A percentile compares a stretch with the other conserved stretches of the same genome.
phyloP scores from a whole-genome alignment of 2,329 filamentous ascomycete species.

The Cladosporium colombiae region DNA sequence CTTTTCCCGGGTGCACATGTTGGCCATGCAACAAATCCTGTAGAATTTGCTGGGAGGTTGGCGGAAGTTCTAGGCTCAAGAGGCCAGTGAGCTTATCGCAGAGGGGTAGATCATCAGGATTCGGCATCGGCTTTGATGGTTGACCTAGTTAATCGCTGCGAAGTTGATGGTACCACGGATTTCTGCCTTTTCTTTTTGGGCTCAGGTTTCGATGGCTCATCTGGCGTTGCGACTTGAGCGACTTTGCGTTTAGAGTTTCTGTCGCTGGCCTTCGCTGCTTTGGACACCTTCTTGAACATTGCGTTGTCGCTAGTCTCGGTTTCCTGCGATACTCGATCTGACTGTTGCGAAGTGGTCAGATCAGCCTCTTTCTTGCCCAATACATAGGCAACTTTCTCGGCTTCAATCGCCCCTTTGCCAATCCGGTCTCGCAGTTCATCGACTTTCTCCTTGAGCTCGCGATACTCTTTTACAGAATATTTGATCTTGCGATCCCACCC shows the following conservation, averaged over 20 bases:
- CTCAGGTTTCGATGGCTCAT: not conserved
- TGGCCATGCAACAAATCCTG: conserved; percentile 17
- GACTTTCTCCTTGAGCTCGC: conserved; percentile 49
- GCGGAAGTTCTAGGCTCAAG: conserved; percentile 8
- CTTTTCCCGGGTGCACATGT: conserved; percentile 20
- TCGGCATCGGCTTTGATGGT: not conserved
- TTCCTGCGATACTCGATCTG: not conserved
- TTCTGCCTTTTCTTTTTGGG: not conserved
- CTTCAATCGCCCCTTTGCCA: conserved; percentile 58
- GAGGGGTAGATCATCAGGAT: not conserved
- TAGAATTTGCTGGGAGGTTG: conserved; percentile 17
- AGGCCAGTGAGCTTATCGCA: not conserved
- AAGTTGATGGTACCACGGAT: not conserved
- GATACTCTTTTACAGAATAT: conserved; percentile 71
- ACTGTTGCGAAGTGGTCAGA: not conserved
- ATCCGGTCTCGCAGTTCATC: conserved; percentile 47
- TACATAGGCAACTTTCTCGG: conserved; percentile 72
- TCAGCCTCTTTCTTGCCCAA: conserved; percentile 52
- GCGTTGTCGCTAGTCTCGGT: not conserved
- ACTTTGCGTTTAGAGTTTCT: conserved; percentile 4
- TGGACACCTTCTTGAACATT: not conserved
- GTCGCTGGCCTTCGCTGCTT: not conserved
- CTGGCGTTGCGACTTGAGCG: not conserved
- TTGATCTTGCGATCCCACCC: conserved; percentile 59
- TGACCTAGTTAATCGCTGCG: not conserved